Base-by-base conservation (phyloP, 2,329 filamentous ascomycete species). In the Microsporum ferrugineum region DNA sequence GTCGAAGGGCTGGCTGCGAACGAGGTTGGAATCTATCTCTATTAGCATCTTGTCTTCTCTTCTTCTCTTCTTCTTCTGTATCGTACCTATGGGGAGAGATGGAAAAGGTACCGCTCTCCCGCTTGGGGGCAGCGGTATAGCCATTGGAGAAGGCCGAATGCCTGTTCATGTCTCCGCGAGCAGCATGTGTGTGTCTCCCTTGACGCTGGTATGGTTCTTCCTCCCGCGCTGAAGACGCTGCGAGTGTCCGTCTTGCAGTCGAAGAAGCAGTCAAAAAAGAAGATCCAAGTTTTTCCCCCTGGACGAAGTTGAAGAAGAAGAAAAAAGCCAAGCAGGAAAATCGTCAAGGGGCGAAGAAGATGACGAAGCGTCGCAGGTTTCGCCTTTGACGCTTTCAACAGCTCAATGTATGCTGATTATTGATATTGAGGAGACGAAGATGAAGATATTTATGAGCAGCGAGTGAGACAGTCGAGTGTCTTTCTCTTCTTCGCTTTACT, bases 131-230 rank as follows among this genome's bases (percentile, higher is more conserved):
- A 71, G 79, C 79, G 65, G 77, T 74, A 67, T 81, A 77, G 73
- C 90, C 91, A 78, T 94, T 95, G 65, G 87, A 84, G 76, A 88
- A 92, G 74, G 86, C 86, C 75, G 88, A 82, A 81, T 95, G 89
- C 79, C 90, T 85, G 73, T 92, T 88, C 85, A 94, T 91, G 87
- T 88, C 78, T 84, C 72, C 70, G 57, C 64, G 64, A 66, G 58
- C 65, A 69, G 69, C 73, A 73, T 75, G 67, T 67, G 67, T 68
- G 36, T 23, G 6, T 23, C 17, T 23, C 17, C 17, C 17, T 23
- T 23, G 17, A 23, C 17, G 17, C 17, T 23, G 17, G 17, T 23
- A 23, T 23, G 17, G 17, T 23, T 23, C 17, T 23, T 23, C 17
- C 17, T 23, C 17, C 17, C 17, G 17, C 17, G 17, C 17, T 23